phyloP scores from a whole-genome alignment of 208 protist genomes.

The Leishmania arabica region DNA sequence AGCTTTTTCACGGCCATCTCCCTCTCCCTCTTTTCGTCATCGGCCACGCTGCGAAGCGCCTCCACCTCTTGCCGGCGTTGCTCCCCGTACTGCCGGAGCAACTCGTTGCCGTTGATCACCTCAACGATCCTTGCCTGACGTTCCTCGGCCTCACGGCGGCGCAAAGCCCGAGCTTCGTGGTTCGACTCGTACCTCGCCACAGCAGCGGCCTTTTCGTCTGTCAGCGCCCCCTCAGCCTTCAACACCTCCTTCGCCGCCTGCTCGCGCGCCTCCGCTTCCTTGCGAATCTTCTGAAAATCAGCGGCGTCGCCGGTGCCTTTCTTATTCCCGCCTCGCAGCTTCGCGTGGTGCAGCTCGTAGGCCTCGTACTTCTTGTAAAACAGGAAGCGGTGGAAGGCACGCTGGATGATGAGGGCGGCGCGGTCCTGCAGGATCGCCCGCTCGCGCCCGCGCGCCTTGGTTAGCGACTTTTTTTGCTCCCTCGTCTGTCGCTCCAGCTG shows the following conservation, averaged over 20 bases:
- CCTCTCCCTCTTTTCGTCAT: slow-evolving; percentile 19
- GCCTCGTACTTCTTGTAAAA: slow-evolving; percentile 43
- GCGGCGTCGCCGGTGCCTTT: slow-evolving; percentile 3
- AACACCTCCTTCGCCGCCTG: slow-evolving; percentile 34
- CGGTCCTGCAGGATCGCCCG: slow-evolving; percentile 31
- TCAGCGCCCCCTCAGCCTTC: slow-evolving; percentile 13
- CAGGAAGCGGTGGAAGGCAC: slow-evolving; percentile 43
- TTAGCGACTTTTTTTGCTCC: slow-evolving; percentile 39
- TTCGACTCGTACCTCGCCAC: slow-evolving; percentile 30
- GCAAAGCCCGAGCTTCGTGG: slow-evolving; percentile 17
- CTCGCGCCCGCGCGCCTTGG: slow-evolving; percentile 30
- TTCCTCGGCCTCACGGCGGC: slow-evolving; percentile 38
- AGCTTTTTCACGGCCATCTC: slow-evolving; percentile 28
- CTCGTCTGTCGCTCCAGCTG: slow-evolving; percentile 55
- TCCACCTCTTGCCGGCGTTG: slow-evolving; percentile 21
- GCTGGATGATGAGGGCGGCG: slow-evolving; percentile 68
- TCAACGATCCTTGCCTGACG: slow-evolving; percentile 31
- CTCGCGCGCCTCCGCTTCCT: slow-evolving; percentile 35
- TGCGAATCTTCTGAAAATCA: slow-evolving; percentile 34
- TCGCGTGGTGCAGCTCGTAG: slow-evolving; percentile 48
- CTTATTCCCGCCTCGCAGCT: slow-evolving; percentile 27
- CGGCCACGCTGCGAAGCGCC: slow-evolving; percentile 16
- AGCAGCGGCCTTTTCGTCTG: slow-evolving; percentile 26
- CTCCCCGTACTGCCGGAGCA: slow-evolving; percentile 31
- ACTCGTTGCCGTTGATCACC: slow-evolving; percentile 34